Percentiles rank a stretch among this genome's conserved stretches.
These are phyloP conservation scores for Gaertneriomyces sp. DNA, from an alignment of 192 early-diverging fungal species.

Conservation along the genomic window DNA sequence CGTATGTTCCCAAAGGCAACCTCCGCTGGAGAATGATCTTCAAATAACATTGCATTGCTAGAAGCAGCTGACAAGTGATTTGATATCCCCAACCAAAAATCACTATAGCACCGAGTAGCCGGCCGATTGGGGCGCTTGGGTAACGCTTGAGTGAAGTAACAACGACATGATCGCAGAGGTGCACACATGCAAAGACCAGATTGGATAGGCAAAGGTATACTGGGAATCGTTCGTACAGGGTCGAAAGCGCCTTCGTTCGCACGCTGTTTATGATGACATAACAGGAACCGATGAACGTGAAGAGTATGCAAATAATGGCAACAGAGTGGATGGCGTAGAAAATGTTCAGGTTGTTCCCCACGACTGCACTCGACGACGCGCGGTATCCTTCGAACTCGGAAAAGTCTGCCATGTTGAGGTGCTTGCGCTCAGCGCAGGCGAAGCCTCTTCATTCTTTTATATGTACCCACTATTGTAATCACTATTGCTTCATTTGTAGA, in stretches of 20 bases:
- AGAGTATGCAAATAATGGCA: background rate
- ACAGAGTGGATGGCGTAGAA: background rate
- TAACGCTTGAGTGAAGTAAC: background rate
- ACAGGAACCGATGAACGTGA: constrained; percentile 4
- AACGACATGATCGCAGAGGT: background rate
- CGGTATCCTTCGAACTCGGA: background rate
- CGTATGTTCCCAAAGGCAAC: background rate
- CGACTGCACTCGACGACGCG: background rate
- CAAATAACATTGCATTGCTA: background rate
- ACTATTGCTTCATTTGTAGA: too few relatives aligned
- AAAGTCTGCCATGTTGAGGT: too few relatives aligned
- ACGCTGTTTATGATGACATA: constrained; percentile 3
- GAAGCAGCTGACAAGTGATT: background rate
- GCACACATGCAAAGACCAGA: constrained; percentile 1
- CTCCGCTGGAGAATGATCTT: background rate
- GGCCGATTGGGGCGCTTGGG: background rate
- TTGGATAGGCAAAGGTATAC: background rate
- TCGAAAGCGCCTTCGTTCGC: background rate
- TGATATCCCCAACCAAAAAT: background rate
- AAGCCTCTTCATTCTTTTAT: too few relatives aligned
- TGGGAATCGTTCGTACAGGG: background rate
- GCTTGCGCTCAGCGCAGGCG: too few relatives aligned
- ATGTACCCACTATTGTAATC: too few relatives aligned
- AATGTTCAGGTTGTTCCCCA: background rate
- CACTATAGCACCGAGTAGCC: background rate